phyloP scores from a whole-genome alignment of 1,284 basidiomycete genomes.

The Tremellales sp. region DNA sequence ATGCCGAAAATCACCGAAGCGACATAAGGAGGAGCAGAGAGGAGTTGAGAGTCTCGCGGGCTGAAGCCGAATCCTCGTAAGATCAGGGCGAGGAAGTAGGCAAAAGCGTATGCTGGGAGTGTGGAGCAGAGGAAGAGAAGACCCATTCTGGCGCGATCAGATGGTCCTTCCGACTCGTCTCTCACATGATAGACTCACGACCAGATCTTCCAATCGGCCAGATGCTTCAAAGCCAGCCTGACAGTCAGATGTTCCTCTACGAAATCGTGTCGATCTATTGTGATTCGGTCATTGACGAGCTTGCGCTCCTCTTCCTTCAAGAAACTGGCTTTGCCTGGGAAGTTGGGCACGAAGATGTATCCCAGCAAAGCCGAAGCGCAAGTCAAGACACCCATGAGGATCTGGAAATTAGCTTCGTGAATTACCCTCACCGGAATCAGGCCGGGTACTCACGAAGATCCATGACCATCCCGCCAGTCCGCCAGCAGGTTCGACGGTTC shows the following conservation, averaged over 20 bases:
- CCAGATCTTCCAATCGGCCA: conserved; percentile 49
- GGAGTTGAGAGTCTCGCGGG: conserved; percentile 32
- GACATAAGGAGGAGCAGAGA: conserved; percentile 50
- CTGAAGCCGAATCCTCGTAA: conserved; percentile 47
- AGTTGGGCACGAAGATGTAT: conserved; percentile 51
- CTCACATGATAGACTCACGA: conserved; percentile 32
- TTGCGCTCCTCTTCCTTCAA: conserved; percentile 65
- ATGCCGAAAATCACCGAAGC: conserved; percentile 43
- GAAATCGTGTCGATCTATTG: conserved; percentile 51
- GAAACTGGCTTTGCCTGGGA: conserved; percentile 52
- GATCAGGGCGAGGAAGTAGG: conserved; percentile 49
- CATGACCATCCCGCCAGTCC: conserved; percentile 10
- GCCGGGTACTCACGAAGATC: conserved; percentile 38
- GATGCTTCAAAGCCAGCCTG: conserved; percentile 40
- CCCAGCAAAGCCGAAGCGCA: conserved; percentile 48
- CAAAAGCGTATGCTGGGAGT: conserved; percentile 19
- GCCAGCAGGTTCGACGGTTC: conserved; percentile 15
- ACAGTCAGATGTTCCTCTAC: conserved; percentile 44
- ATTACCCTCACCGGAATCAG: neutral
- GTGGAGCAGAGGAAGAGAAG: neutral
- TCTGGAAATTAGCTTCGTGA: neutral
- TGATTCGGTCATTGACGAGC: conserved; percentile 51
- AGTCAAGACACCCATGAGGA: conserved; percentile 54
- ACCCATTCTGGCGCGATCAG: conserved; percentile 11
- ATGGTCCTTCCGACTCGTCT: neutral